Evolutionary conservation across 441 rosid genomes (phyloP).

Genomic region (Euphorbia schlechtendalii): DNA sequence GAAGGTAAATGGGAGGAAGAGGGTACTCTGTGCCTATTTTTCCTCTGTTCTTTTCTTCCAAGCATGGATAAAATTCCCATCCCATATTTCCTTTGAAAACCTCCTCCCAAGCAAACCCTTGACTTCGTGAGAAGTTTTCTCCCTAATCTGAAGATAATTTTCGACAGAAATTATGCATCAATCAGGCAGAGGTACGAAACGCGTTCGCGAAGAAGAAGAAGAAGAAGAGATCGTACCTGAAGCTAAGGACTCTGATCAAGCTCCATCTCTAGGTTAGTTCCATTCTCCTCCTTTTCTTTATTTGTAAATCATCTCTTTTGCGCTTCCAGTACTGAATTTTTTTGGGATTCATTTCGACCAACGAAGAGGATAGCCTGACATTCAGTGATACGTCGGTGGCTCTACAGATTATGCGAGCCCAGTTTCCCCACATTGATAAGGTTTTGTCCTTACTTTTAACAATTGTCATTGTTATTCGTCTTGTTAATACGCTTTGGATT

Average conservation of each 20-base stretch:
- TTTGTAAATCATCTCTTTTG: not conserved
- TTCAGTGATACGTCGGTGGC: constrained; percentile 76
- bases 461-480: not conserved
- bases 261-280: constrained; percentile 37
- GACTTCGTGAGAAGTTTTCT: no score
- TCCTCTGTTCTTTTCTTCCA: no score
- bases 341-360: not conserved
- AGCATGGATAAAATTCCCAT: no score
- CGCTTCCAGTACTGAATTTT: not conserved
- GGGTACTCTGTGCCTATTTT: no score
- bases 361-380: constrained; percentile 58
- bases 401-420: constrained; percentile 82
- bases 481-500: not conserved
- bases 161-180: not conserved
- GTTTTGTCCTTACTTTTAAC: constrained; percentile 22
- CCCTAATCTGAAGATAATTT: not conserved
- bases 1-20: no score
- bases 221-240: constrained; percentile 23
- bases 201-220: constrained; percentile 27
- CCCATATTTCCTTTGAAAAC: no score
- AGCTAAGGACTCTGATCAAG: constrained; percentile 22
- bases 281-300: not conserved
- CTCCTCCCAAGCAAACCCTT: no score
- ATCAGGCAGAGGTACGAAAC: constrained; percentile 32
- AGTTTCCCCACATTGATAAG: constrained; percentile 74